These are phyloP conservation scores for Chlorella sorokiniana DNA, from an alignment of 139 green algal species.

Conservation along the genomic window DNA sequence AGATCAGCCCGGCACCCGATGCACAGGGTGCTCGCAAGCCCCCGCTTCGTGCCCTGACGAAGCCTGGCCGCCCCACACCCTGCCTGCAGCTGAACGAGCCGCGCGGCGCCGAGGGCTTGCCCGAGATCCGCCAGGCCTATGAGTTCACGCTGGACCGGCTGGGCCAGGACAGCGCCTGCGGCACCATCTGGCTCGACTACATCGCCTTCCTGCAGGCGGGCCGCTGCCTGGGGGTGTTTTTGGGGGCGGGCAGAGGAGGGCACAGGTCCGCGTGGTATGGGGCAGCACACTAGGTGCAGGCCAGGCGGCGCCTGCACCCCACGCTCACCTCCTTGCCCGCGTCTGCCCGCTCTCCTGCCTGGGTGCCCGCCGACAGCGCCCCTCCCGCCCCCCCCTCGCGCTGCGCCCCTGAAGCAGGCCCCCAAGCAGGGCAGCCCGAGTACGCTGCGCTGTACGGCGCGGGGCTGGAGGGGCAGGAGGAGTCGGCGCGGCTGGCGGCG, in stretches of 20 bases:
- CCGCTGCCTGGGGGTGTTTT: not conserved
- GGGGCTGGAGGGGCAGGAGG: slow-evolving; percentile 57
- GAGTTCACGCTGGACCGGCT: slow-evolving; percentile 89
- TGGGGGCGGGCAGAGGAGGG: not conserved
- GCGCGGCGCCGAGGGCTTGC: slow-evolving; percentile 57
- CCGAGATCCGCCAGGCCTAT: slow-evolving; percentile 73
- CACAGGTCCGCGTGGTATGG: too few species aligned
- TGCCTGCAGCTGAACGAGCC: slow-evolving; percentile 55
- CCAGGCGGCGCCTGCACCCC: too few species aligned
- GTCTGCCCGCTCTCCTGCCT: too few species aligned
- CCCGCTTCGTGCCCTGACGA: too few species aligned
- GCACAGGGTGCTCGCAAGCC: too few species aligned
- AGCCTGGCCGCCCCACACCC: not conserved
- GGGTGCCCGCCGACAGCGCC: too few species aligned
- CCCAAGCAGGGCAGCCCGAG: slow-evolving; percentile 61
- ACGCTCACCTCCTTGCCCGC: too few species aligned
- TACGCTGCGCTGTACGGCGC: slow-evolving; percentile 68
- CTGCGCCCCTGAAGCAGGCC: not conserved
- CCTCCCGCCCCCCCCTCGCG: too few species aligned
- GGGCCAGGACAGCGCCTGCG: slow-evolving; percentile 71
- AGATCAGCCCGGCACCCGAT: too few species aligned
- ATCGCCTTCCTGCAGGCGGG: slow-evolving; percentile 71
- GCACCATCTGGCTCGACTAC: slow-evolving; percentile 87
- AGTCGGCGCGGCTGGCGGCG: slow-evolving; percentile 58
- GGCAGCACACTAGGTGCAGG: too few species aligned